A percentile compares a stretch with the other conserved stretches of the same genome.
Evolutionary conservation across 1,284 basidiomycete species (phyloP).

Genomic region (Inonotus hispidus): DNA sequence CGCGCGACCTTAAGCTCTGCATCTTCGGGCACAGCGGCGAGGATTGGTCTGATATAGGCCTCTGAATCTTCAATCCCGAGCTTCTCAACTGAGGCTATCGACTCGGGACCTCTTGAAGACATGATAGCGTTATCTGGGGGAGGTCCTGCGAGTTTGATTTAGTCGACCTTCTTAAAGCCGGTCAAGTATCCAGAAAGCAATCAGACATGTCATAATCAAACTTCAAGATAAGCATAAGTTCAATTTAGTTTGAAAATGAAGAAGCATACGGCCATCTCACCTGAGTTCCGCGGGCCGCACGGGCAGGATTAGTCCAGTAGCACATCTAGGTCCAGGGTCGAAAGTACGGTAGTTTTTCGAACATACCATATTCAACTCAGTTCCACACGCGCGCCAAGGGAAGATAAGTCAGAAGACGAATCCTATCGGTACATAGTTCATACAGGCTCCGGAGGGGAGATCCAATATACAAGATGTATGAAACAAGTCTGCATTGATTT

Average conservation of each 20-base stretch:
- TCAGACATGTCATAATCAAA: too few species aligned
- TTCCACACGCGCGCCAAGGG: not conserved
- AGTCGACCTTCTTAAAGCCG: not conserved
- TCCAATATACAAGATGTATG: not conserved
- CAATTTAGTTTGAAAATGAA: not conserved
- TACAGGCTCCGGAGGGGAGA: not conserved
- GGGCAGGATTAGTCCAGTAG: not conserved
- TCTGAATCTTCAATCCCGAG: not conserved
- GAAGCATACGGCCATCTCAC: not conserved
- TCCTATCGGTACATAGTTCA: not conserved
- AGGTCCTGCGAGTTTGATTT: not conserved
- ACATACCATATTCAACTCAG: not conserved
- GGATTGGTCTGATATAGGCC: not conserved
- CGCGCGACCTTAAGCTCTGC: conserved; percentile 12
- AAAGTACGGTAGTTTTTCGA: not conserved
- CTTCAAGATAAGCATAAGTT: not conserved
- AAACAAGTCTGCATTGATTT: not conserved
- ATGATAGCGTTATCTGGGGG: not conserved
- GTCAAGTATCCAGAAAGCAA: not conserved
- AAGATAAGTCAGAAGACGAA: not conserved
- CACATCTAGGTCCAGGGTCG: not conserved
- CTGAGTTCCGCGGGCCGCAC: not conserved
- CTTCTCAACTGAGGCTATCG: not conserved
- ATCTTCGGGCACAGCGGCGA: not conserved
- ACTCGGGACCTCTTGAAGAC: not conserved